Percentiles rank a stretch among this genome's conserved stretches.
Evolutionary conservation across 139 green algal species (phyloP).

Genomic region (Gonium pectorale): DNA sequence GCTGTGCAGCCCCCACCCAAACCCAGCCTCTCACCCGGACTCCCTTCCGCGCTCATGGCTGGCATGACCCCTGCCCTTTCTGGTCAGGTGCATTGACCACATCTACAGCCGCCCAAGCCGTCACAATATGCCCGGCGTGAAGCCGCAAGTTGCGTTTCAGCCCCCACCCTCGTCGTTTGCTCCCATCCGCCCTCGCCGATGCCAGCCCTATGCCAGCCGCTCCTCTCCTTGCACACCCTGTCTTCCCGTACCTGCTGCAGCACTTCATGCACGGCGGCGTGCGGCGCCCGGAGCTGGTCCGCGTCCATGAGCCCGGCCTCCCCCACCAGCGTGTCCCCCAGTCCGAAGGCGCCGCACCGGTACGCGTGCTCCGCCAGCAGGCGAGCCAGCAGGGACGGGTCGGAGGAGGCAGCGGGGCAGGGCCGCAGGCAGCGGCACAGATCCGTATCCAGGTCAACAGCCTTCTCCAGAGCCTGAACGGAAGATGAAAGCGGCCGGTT

Average conservation of each 20-base stretch:
- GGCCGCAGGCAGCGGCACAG: slow-evolving; percentile 74
- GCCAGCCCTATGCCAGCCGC: too few species aligned
- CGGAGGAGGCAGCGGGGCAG: background rate
- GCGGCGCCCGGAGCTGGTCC: slow-evolving; percentile 71
- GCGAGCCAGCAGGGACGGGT: slow-evolving; percentile 52
- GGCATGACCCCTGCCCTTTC: too few species aligned
- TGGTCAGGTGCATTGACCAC: too few species aligned
- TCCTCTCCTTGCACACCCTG: too few species aligned
- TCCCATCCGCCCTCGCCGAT: too few species aligned
- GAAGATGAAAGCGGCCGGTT: background rate
- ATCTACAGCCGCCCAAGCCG: too few species aligned
- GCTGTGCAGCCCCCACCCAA: too few species aligned
- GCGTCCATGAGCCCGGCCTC: slow-evolving; percentile 79
- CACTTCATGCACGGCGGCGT: slow-evolving; percentile 83
- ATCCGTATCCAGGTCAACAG: slow-evolving; percentile 74
- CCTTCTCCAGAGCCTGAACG: slow-evolving; percentile 83
- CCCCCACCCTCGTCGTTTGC: too few species aligned
- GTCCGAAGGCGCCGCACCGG: slow-evolving; percentile 84
- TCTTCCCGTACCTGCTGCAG: slow-evolving; percentile 88
- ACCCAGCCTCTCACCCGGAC: too few species aligned
- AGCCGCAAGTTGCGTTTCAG: too few species aligned
- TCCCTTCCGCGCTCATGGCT: too few species aligned
- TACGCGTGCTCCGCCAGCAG: slow-evolving; percentile 93
- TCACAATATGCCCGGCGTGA: too few species aligned
- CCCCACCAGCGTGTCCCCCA: slow-evolving; percentile 82